Base-by-base conservation (phyloP, 164 flowering plant genomes). In the Nymphaea thermarum region DNA sequence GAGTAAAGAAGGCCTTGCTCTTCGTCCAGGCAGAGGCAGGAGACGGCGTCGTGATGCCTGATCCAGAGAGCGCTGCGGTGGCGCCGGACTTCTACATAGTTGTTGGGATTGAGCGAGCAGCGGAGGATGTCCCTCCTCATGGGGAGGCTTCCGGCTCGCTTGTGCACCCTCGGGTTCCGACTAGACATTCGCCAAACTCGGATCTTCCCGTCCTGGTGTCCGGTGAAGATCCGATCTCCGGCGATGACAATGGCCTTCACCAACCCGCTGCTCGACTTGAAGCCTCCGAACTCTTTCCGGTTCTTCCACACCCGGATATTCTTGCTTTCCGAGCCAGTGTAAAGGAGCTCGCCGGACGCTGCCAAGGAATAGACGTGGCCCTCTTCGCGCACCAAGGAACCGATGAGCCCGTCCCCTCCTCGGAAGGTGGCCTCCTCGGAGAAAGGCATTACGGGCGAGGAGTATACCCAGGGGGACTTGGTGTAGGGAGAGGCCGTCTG, bases 271-370 rank as follows among this genome's bases (percentile, higher is more conserved):
- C 72, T 86, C 3, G 94, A 83, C 75, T 89, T 89, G 74, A 91
- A 91, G 1, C 84, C 93, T 0, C 85, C 57, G 66, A 71, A 88
- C 63, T 91, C 96, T 60, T 87, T 76, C 65, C 84, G 75, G 70
- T 84, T 78, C 74, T 84, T 87, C 96, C 97, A 91, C 0, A 89
- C 92, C 3, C 96, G 91, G 64, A 91, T 89, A 77, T 91, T 91
- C 79, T 91, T 91, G 81, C 97, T 89, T 62, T 91, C 96, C 2
- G 97, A 91, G 14, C 97, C 97, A 3, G 97, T 91, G 81, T 89
- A 91, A 3, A 89, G 80, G 5, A 91, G 76, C 12, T 82, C 91
- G 0, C 80, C 83, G 17, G 75, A 16, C 3, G 93, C 83, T 3
- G 93, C 93, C 2, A 91, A 69, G 16, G 96, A 87, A 66, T 89